Percentiles rank a stretch among this genome's conserved stretches.
Conservation (phyloP, 2,329 filamentous ascomycete genomes). For the Aspergillus puulaauensis region DNA sequence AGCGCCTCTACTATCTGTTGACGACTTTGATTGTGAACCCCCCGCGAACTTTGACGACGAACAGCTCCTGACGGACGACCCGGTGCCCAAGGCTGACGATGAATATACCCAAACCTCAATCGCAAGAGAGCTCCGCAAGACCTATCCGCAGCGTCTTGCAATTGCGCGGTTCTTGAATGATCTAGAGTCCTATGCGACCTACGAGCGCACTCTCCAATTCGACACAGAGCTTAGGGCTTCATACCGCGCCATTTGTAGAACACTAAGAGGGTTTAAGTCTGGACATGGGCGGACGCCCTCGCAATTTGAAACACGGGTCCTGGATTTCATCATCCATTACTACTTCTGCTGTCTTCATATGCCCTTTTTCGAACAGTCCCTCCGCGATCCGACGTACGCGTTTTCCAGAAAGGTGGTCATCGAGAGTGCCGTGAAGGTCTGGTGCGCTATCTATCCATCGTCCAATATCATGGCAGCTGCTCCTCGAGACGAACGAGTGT, state of each 20-base stretch:
- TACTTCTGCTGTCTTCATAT: slow-evolving; percentile 31
- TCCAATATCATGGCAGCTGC: slow-evolving; percentile 15
- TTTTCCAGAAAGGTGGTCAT: slow-evolving; percentile 52
- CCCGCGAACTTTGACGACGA: slow-evolving; percentile 44
- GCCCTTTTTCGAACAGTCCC: slow-evolving; percentile 24
- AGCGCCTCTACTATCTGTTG: slow-evolving; percentile 33
- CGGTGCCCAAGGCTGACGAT: slow-evolving; percentile 26
- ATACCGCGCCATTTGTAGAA: slow-evolving; percentile 44
- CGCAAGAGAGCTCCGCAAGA: slow-evolving; percentile 37
- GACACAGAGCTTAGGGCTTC: slow-evolving; percentile 46
- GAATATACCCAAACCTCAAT: slow-evolving; percentile 37
- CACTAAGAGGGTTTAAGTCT: slow-evolving; percentile 15
- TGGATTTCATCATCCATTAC: slow-evolving; percentile 30
- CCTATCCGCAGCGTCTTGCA: slow-evolving; percentile 36
- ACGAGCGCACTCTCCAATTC: slow-evolving; percentile 26
- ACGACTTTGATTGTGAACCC: slow-evolving; percentile 38
- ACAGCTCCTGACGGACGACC: slow-evolving; percentile 30
- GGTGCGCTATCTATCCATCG: slow-evolving; percentile 39
- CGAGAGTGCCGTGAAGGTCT: slow-evolving; percentile 51
- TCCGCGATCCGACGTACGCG: slow-evolving; percentile 33
- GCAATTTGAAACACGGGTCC: slow-evolving; percentile 17
- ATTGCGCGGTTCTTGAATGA: slow-evolving; percentile 32
- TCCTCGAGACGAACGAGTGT: slow-evolving; percentile 1
- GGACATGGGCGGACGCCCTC: slow-evolving; percentile 4
- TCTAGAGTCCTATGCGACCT: slow-evolving; percentile 18